A percentile compares a stretch with the other conserved stretches of the same genome.
These are phyloP conservation scores for Alternaria ventricosa DNA, from an alignment of 2,329 filamentous ascomycete genomes.

Conservation along the genomic window DNA sequence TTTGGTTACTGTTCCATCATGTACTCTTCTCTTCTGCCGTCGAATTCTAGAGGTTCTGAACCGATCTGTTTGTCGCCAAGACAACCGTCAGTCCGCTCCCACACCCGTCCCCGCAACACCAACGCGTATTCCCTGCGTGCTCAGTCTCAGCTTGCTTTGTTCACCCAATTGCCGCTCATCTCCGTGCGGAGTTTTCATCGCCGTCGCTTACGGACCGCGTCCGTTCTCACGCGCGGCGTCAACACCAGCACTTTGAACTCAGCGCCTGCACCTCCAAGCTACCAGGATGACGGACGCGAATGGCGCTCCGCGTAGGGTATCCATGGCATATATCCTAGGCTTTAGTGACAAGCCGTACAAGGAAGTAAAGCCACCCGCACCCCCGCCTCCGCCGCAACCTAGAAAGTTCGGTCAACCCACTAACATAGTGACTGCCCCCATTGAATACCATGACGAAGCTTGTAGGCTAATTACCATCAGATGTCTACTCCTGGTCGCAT, in stretches of 20 bases:
- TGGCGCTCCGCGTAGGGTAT: slow-evolving; percentile 23
- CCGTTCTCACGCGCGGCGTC: neutral
- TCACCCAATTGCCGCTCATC: neutral
- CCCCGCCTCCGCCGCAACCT: slow-evolving; percentile 7
- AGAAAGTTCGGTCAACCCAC: slow-evolving; percentile 11
- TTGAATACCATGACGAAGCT: fast-evolving
- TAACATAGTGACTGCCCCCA: slow-evolving; percentile 16
- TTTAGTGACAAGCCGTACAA: slow-evolving; percentile 42
- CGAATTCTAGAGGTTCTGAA: neutral
- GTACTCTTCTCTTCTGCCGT: neutral
- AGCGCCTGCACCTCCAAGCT: neutral
- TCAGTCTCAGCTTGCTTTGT: neutral
- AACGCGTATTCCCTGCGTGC: neutral
- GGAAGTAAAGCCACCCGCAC: slow-evolving; percentile 18
- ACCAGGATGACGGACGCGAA: slow-evolving; percentile 22
- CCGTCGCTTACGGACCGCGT: neutral
- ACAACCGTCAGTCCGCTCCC: slow-evolving; percentile 7
- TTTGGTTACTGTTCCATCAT: neutral
- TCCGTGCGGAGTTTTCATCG: neutral
- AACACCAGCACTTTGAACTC: neutral
- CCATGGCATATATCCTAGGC: slow-evolving; percentile 38
- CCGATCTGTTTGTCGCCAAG: slow-evolving; percentile 14
- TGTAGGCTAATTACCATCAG: slow-evolving; percentile 15
- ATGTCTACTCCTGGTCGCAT: slow-evolving; percentile 30
- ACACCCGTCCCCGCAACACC: neutral